phyloP scores from a whole-genome alignment of 371 early-diverging fungal genomes.

The Sporodiniella umbellata region DNA sequence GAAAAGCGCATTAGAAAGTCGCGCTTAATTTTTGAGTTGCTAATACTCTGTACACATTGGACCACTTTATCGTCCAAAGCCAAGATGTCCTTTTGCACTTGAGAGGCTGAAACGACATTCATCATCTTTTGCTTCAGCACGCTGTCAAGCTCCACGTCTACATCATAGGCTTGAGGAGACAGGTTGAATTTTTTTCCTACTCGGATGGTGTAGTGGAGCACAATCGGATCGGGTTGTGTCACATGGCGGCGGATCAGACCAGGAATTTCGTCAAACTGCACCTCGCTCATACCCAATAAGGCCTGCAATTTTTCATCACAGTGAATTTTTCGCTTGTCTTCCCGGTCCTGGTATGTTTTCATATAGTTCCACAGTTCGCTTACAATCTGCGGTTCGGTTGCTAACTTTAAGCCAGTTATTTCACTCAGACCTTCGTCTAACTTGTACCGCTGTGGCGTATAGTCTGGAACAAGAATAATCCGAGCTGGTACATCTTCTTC shows the following conservation, averaged over 20 bases:
- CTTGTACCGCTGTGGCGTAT: conserved; percentile 76
- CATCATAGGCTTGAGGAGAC: conserved; percentile 75
- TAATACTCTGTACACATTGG: conserved; percentile 75
- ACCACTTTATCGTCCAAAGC: conserved; percentile 65
- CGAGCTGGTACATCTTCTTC: conserved; percentile 75
- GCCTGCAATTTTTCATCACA: conserved; percentile 56
- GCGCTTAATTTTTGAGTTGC: conserved; percentile 84
- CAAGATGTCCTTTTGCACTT: conserved; percentile 54
- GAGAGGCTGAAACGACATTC: conserved; percentile 37
- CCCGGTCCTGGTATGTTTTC: conserved; percentile 80
- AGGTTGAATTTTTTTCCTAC: conserved; percentile 67
- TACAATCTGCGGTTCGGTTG: conserved; percentile 71
- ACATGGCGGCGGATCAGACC: conserved; percentile 74
- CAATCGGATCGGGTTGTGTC: conserved; percentile 82
- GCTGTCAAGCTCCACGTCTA: conserved; percentile 91
- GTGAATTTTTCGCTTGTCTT: conserved; percentile 71
- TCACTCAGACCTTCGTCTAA: conserved; percentile 63
- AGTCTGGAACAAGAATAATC: conserved; percentile 78
- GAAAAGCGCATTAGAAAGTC: conserved; percentile 90
- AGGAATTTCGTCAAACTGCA: conserved; percentile 78
- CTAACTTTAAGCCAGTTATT: conserved; percentile 69
- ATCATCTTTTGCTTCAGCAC: conserved; percentile 54
- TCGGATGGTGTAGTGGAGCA: conserved; percentile 78
- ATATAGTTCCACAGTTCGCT: conserved; percentile 93
- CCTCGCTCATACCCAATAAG: conserved; percentile 29